Base-by-base conservation (phyloP, 306 rosid genomes). In the Luffa acutangula region DNA sequence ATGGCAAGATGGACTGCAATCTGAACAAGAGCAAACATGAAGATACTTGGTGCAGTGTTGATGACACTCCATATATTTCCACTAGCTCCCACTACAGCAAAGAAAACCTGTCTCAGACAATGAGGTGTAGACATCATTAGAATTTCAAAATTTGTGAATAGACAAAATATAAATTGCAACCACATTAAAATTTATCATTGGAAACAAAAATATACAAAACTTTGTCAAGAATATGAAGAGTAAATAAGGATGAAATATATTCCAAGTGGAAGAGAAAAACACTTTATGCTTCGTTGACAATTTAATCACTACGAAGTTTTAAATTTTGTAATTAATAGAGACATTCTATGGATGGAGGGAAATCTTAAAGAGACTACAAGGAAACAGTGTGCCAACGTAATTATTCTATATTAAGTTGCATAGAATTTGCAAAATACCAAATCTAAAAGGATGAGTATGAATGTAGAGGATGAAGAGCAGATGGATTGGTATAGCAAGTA, bases 71-170 rank as follows among this genome's bases (percentile, higher is more conserved):
- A 45, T 76, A 88, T 72, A 72, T 15, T 86, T 59, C 89, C 88
- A 36, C 84, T 84, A 25, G 89, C 91, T 79, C 89, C 91, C 70
- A 88, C 87, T 67, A 88, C 89, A 1, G 84, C 41, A 73, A 86
- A 88, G 75, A 88, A 88, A 41, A 86, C 80, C 91, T 88, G 83
- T 77, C 15, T 14, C 62, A 4, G 57, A 34, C 56, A 3, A 10
- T 10, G 34, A 11, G 52, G 31, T 25, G 9, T 8, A 76, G 65
- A 66, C 25, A 41, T 59, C 63, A 25, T 13, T 65, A 17, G 2
- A 15, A 78, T 17, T 45, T 59, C 42, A 9, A 65, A 15, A 17
- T 17, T 12, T 65, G 12, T 41, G 33, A 10, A 42, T 11, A 37
- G 3, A 7, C 46, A 14, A 34, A 34, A 14, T 34, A 21, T n/a